Conservation (phyloP, 305 asterid genomes). For the Rubia balearica region DNA sequence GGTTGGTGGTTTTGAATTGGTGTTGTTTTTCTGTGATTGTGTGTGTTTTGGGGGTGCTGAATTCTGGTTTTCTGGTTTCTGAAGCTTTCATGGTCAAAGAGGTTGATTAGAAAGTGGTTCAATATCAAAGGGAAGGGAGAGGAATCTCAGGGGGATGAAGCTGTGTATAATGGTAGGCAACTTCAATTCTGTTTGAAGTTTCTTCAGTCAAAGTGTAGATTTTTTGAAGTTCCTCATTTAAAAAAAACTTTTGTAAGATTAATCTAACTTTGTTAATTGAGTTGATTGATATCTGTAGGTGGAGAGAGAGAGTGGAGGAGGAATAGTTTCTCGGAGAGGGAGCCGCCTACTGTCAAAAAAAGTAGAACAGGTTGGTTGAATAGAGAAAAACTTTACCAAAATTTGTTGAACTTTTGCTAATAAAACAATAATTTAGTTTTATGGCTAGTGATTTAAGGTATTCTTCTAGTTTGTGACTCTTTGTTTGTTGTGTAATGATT, state of each 20-base stretch:
- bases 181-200: slow-evolving; percentile 7
- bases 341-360: slow-evolving; percentile 65
- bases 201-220: neutral
- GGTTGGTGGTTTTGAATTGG: slow-evolving; percentile 27
- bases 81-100: slow-evolving; percentile 95
- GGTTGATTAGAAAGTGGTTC: slow-evolving; percentile 81
- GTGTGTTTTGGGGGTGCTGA: slow-evolving; percentile 29
- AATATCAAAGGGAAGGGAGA: slow-evolving; percentile 71
- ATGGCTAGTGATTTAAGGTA: neutral
- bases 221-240: neutral
- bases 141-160: slow-evolving; percentile 56
- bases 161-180: slow-evolving; percentile 58
- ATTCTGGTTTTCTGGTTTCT: slow-evolving; percentile 28
- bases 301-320: slow-evolving; percentile 74
- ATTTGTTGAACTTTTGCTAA: slow-evolving; percentile 2
- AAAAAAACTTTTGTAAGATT: neutral
- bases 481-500: neutral
- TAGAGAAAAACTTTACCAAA: neutral
- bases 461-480: slow-evolving; percentile 1
- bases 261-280: slow-evolving; percentile 13
- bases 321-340: slow-evolving; percentile 80
- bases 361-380: slow-evolving; percentile 62
- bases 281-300: slow-evolving; percentile 36
- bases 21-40: slow-evolving; percentile 2
- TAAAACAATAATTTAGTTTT: neutral